Evolutionary conservation across 306 rosid genomes (phyloP).

Genomic region (Rubus parviflorus): DNA sequence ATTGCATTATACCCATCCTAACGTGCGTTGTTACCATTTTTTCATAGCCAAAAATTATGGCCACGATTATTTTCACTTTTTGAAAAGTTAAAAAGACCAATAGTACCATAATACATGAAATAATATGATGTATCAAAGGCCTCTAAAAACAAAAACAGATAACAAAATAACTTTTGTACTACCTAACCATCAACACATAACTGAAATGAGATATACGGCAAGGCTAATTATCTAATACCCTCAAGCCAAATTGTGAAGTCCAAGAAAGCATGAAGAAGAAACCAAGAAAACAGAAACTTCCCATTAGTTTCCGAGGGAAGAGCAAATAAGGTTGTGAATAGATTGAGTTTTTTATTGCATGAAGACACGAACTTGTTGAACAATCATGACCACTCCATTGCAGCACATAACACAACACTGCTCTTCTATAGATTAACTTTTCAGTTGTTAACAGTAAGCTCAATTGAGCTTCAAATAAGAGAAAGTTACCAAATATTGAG

Average conservation of each 20-base stretch:
- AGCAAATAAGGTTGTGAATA: background rate
- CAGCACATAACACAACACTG: background rate
- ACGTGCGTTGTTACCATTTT: background rate
- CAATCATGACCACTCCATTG: background rate
- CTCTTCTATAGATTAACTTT: background rate
- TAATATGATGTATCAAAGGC: background rate
- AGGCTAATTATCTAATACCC: background rate
- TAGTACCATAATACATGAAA: background rate
- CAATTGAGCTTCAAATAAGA: background rate
- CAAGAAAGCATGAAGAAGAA: background rate
- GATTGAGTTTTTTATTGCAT: background rate
- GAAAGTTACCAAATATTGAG: background rate
- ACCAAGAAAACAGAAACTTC: background rate
- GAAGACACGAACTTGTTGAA: background rate
- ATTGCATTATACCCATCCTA: constrained; percentile 1
- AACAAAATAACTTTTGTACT: background rate
- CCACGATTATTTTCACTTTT: background rate
- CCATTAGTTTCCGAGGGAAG: background rate
- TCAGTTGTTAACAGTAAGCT: background rate
- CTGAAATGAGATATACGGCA: background rate
- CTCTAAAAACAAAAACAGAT: background rate
- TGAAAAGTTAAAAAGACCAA: too few species aligned
- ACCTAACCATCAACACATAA: background rate
- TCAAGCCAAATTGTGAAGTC: background rate
- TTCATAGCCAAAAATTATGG: background rate